Evolutionary conservation across 2,329 filamentous ascomycete genomes (phyloP).

Genomic region (Diaporthe sp.): DNA sequence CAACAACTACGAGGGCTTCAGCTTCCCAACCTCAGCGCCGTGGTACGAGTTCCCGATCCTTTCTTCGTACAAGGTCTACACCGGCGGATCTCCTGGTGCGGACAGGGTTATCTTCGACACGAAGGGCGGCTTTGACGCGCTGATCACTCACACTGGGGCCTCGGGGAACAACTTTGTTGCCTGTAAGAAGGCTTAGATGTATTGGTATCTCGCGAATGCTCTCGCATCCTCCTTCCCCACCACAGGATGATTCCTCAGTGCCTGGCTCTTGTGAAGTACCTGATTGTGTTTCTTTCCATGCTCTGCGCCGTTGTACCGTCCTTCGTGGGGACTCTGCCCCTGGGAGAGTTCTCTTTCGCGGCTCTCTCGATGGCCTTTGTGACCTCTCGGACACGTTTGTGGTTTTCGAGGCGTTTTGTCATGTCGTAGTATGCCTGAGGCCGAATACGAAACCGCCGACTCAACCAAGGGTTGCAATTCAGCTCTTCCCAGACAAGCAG

Average conservation of each 20-base stretch:
- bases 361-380: not conserved
- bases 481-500: slow-evolving; percentile 44
- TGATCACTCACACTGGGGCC: slow-evolving; percentile 77
- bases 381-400: not conserved
- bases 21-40: slow-evolving; percentile 53
- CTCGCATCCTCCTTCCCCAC: not conserved
- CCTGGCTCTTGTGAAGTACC: not conserved
- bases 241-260: not conserved
- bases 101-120: slow-evolving; percentile 74
- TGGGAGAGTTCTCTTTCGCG: no score
- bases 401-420: not conserved
- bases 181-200: slow-evolving; percentile 54
- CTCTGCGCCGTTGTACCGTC: not conserved
- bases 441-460: not conserved
- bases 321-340: not conserved
- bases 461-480: slow-evolving; percentile 42
- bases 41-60: slow-evolving; percentile 62
- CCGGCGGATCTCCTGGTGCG: slow-evolving; percentile 69
- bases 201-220: not conserved
- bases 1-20: slow-evolving; percentile 59
- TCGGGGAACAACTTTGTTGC: slow-evolving; percentile 73
- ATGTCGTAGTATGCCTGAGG: not conserved
- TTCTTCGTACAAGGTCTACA: slow-evolving; percentile 51
- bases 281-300: no score
- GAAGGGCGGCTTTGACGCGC: slow-evolving; percentile 64